Base-by-base conservation (phyloP, 495 filamentous ascomycete species). In the Melanomma pulvis-pyrius region DNA sequence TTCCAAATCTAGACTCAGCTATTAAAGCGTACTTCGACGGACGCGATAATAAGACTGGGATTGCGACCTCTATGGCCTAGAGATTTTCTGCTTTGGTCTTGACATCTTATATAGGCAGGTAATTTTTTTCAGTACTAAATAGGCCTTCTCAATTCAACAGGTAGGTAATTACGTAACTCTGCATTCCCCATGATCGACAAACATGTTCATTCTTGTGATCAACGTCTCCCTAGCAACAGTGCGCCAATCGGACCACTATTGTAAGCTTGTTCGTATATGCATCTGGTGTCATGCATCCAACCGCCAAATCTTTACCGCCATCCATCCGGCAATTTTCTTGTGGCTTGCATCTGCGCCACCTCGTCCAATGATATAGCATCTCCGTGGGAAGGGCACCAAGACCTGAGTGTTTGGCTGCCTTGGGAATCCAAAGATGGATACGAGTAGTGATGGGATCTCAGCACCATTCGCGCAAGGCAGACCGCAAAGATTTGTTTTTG, bases 31-130 rank as follows among this genome's bases (percentile, higher is more conserved):
- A n/a, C n/a, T 17, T 48, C 21, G 7, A 19, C 6, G 15, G 49
- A 28, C 21, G 49, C 5, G 59, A 41, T n/a, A 30, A 53, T n/a
- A n/a, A n/a, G n/a, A n/a, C 7, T 63, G 59, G 50, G 49, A 28
- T 15, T 63, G 59, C 25, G 49, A 46, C 44, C 25, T 63, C 50
- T 63, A 47, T 29, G 49, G 59, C 15, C 30, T 29, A 17, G 59
- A 41, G 49, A 39, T 29, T 19, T 63, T 63, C n/a, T 63, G 59
- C 30, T 17, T 13, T 13, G 28, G 30, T 21, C 29, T 39, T 8
- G 46, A 11, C 46, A 21, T n/a, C n/a, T n/a, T n/a, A 48, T 17
- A n/a, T 7, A 48, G 46, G 6, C 46, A 19, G n/a, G 6, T 6
- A n/a, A 19, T 48, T 24, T 21, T 24, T 19, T 17, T 48, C 46